A percentile compares a stretch with the other conserved stretches of the same genome.
These are phyloP conservation scores for Backusella tarrabulga DNA, from an alignment of 192 early-diverging fungal species.

Conservation along the genomic window DNA sequence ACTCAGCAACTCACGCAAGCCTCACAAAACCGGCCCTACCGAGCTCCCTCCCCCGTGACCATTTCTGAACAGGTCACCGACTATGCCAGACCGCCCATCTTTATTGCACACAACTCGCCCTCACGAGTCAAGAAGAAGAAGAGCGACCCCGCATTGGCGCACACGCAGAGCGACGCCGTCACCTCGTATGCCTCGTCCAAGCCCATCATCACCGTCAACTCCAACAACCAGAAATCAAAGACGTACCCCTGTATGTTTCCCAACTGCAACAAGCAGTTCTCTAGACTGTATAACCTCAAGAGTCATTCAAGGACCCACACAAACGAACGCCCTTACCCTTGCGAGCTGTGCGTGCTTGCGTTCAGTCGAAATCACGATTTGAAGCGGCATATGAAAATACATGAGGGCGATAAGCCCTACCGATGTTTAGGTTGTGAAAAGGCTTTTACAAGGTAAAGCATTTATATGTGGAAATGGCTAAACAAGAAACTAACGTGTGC, in stretches of 20 bases:
- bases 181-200: constrained; percentile 32
- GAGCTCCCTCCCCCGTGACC: not conserved
- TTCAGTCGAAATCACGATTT: constrained; percentile 78
- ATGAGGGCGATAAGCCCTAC: constrained; percentile 75
- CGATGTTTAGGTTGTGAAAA: constrained; percentile 74
- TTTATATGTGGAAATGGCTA: not conserved
- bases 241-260: constrained; percentile 62
- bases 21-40: not conserved
- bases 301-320: constrained; percentile 83
- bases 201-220: constrained; percentile 25
- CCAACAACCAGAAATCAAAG: constrained; percentile 33
- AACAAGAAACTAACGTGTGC: not conserved
- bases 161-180: constrained; percentile 28
- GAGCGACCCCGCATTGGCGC: constrained; percentile 24
- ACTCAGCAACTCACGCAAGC: not conserved
- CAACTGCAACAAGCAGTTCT: constrained; percentile 83
- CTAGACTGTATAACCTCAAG: constrained; percentile 85
- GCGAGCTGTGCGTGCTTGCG: constrained; percentile 32
- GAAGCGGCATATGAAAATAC: constrained; percentile 75
- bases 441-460: constrained; percentile 62
- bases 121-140: constrained; percentile 18
- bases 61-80: not conserved
- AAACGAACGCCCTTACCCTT: constrained; percentile 68
- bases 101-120: not conserved
- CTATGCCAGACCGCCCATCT: not conserved